phyloP scores from a whole-genome alignment of 139 green algal genomes.

The Nannochloris sp. region DNA sequence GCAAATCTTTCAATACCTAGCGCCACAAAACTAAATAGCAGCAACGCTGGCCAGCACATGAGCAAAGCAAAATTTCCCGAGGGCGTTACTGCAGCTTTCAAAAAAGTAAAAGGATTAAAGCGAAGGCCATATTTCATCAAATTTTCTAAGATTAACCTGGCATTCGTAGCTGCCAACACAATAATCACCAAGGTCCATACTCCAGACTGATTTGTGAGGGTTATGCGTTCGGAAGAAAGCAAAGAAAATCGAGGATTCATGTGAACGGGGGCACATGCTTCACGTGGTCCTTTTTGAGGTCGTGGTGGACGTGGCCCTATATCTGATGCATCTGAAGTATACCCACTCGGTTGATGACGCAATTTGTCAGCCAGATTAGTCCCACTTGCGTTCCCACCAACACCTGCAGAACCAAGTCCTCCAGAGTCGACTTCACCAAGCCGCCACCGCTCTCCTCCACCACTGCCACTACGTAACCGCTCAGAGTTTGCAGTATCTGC shows the following conservation, averaged over 20 bases:
- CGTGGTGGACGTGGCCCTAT: constrained; percentile 1
- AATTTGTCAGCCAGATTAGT: background rate
- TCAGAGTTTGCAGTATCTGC: background rate
- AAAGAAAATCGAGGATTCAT: constrained; percentile 25
- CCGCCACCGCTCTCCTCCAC: background rate
- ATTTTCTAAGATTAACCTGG: constrained; percentile 84
- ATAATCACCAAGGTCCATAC: constrained; percentile 70
- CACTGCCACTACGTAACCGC: background rate
- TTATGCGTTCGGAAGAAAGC: constrained; percentile 60
- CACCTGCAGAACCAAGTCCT: background rate
- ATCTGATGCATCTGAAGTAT: constrained; percentile 32
- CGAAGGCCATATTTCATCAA: constrained; percentile 60
- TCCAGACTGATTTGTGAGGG: constrained; percentile 34
- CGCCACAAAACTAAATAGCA: background rate
- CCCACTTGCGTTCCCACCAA: too few species aligned
- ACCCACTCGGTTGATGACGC: constrained; percentile 7
- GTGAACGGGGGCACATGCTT: constrained; percentile 47
- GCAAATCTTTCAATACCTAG: constrained; percentile 31
- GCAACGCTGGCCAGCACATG: constrained; percentile 42
- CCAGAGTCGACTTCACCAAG: background rate
- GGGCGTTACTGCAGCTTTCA: constrained; percentile 17
- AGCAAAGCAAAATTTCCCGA: constrained; percentile 22
- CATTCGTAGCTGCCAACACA: constrained; percentile 66
- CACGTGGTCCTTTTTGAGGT: constrained; percentile 20
- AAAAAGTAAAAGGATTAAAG: constrained; percentile 56